phyloP scores from a whole-genome alignment of 805 yeast species.

The Myxozyma melibiosi region DNA sequence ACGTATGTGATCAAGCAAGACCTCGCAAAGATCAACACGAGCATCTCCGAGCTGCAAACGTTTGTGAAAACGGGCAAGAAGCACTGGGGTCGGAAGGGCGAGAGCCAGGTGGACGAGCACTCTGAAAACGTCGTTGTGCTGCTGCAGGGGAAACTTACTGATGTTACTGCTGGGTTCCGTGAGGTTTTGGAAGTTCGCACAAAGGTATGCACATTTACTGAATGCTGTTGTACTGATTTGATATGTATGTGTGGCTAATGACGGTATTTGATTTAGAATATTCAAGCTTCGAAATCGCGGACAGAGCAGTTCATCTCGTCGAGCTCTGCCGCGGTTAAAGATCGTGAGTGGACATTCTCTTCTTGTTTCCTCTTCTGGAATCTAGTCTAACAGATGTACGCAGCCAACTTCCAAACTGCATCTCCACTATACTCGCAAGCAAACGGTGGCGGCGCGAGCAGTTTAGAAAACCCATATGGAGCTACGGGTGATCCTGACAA shows the following conservation, averaged over 20 bases:
- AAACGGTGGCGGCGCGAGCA: constrained; percentile 6
- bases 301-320: constrained; percentile 79
- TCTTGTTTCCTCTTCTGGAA: constrained; percentile 8
- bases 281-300: constrained; percentile 74
- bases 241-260: neutral
- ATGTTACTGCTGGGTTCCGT: constrained; percentile 89
- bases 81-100: constrained; percentile 48
- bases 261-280: constrained; percentile 47
- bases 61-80: constrained; percentile 46
- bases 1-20: constrained; percentile 84
- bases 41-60: constrained; percentile 62
- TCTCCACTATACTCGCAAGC: constrained; percentile 42
- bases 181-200: constrained; percentile 88
- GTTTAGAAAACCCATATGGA: constrained; percentile 32
- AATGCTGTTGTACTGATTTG: too few species aligned
- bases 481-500: constrained; percentile 23
- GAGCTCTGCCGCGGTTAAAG: constrained; percentile 38
- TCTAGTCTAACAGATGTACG: neutral
- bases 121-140: constrained; percentile 84
- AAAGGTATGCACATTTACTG: constrained; percentile 43
- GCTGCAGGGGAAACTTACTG: constrained; percentile 85
- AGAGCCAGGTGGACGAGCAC: constrained; percentile 64
- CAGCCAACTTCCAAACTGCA: constrained; percentile 33
- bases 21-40: constrained; percentile 75
- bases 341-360: constrained; percentile 25